Evolutionary conservation across 2,329 filamentous ascomycete species (phyloP).

Genomic region (Xylariaceae sp.): DNA sequence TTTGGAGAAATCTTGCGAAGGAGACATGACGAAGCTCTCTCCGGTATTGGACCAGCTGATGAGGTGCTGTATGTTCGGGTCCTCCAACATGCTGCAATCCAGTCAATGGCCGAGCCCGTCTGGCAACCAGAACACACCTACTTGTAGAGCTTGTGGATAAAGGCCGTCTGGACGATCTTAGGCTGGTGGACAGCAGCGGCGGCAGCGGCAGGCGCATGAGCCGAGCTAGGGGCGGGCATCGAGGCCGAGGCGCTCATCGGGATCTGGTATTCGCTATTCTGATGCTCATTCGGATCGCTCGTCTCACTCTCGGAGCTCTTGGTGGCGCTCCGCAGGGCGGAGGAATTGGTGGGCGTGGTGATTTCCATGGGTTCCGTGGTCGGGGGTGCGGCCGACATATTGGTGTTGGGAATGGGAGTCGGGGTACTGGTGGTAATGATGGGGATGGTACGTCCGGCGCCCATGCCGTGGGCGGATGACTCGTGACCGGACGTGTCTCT

Average conservation of each 20-base stretch:
- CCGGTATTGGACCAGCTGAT: slow-evolving; percentile 93
- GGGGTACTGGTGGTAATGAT: slow-evolving; percentile 31
- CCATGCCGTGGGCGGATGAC: slow-evolving; percentile 38
- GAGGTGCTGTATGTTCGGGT: slow-evolving; percentile 83
- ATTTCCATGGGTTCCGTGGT: slow-evolving; percentile 55
- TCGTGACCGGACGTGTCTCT: slow-evolving; percentile 33
- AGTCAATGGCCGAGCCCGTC: slow-evolving; percentile 8
- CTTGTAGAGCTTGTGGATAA: slow-evolving; percentile 99
- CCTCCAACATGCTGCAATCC: slow-evolving; percentile 79
- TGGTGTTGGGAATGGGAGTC: slow-evolving; percentile 43
- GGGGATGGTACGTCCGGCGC: slow-evolving; percentile 50
- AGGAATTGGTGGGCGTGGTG: slow-evolving; percentile 43
- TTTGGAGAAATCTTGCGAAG: slow-evolving; percentile 95
- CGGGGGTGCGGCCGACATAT: slow-evolving; percentile 49
- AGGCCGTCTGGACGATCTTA: slow-evolving; percentile 96
- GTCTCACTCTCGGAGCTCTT: slow-evolving; percentile 36
- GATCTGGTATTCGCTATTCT: slow-evolving; percentile 33
- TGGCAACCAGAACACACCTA: slow-evolving; percentile 38
- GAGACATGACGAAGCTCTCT: slow-evolving; percentile 98
- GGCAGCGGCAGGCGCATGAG: slow-evolving; percentile 47
- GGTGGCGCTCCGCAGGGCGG: slow-evolving; percentile 33
- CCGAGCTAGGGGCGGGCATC: slow-evolving; percentile 33
- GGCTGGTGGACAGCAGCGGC: slow-evolving; percentile 79
- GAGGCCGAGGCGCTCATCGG: slow-evolving; percentile 27
- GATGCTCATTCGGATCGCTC: slow-evolving; percentile 29